Percentiles rank a stretch among this genome's conserved stretches.
These are phyloP conservation scores for Lasiosphaeria hispida DNA, from an alignment of 495 filamentous ascomycete genomes.

Conservation along the genomic window DNA sequence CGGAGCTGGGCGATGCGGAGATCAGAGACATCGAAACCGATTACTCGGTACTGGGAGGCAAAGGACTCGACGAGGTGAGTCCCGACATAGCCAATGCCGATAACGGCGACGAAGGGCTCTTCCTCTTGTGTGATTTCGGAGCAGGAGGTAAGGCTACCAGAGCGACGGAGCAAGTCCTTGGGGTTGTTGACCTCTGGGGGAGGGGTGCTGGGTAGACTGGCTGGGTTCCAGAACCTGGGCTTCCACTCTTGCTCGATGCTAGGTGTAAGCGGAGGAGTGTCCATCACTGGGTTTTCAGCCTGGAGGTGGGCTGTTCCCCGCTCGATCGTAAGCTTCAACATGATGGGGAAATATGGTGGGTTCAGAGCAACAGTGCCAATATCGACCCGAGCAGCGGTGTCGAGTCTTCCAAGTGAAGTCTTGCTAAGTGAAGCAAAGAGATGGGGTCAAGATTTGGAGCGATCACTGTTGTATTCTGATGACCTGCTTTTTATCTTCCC, in stretches of 20 bases:
- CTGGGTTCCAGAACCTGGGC: neutral
- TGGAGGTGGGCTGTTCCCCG: neutral
- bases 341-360: neutral
- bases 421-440: too few relatives aligned
- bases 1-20: conserved; percentile 20
- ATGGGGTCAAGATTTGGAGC: too few relatives aligned
- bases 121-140: neutral
- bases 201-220: neutral
- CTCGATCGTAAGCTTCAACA: neutral
- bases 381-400: too few relatives aligned
- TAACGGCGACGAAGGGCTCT: conserved; percentile 33
- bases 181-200: neutral
- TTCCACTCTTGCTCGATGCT: neutral
- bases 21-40: conserved; percentile 36
- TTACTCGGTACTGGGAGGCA: conserved; percentile 26
- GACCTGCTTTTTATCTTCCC: too few relatives aligned
- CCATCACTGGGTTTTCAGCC: neutral
- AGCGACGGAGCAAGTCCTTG: neutral
- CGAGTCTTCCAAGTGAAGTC: too few relatives aligned
- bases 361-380: too few relatives aligned
- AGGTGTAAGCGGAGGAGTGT: neutral
- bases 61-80: conserved; percentile 32
- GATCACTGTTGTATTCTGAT: too few relatives aligned
- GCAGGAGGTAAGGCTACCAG: too few relatives aligned
- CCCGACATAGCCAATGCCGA: conserved; percentile 41